Conservation (phyloP, 352 stramenopile genomes). For the Globisporangium camurandrum region DNA sequence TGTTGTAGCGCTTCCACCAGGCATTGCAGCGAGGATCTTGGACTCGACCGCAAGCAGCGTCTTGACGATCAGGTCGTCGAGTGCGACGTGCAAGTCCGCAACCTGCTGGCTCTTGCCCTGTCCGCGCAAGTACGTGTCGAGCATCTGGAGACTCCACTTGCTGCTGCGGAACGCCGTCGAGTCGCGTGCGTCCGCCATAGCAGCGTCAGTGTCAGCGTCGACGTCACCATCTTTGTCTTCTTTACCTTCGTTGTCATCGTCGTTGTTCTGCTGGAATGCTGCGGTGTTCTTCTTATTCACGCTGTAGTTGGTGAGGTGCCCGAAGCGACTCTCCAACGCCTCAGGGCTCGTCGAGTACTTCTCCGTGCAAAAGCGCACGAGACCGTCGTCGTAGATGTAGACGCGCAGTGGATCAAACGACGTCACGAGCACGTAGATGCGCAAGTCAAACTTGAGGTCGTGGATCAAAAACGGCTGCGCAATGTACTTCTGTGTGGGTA, state of each 20-base stretch:
- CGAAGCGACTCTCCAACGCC: slow-evolving; percentile 74
- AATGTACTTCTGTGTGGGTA: slow-evolving; percentile 53
- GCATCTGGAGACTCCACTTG: slow-evolving; percentile 77
- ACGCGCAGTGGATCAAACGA: slow-evolving; percentile 79
- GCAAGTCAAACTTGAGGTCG: slow-evolving; percentile 88
- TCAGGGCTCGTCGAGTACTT: slow-evolving; percentile 62
- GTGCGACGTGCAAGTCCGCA: slow-evolving; percentile 23
- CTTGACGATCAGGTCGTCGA: slow-evolving; percentile 85
- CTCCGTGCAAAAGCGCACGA: slow-evolving; percentile 84
- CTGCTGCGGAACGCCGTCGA: slow-evolving; percentile 28
- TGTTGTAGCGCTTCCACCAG: slow-evolving; percentile 5
- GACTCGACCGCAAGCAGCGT: slow-evolving; percentile 83
- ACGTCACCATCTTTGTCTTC: too few species aligned
- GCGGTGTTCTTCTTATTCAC: slow-evolving; percentile 87
- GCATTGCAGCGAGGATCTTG: slow-evolving; percentile 43
- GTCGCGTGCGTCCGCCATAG: background rate
- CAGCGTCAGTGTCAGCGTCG: too few species aligned
- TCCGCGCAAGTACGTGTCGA: slow-evolving; percentile 39
- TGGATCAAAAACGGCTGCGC: slow-evolving; percentile 81
- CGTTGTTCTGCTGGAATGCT: slow-evolving; percentile 65
- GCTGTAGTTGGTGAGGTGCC: slow-evolving; percentile 90
- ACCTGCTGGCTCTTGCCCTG: slow-evolving; percentile 35
- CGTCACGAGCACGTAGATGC: slow-evolving; percentile 87
- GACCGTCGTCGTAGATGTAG: slow-evolving; percentile 82
- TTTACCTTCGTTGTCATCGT: slow-evolving; percentile 25